Evolutionary conservation across 2,329 filamentous ascomycete species (phyloP).

Genomic region (Neophaeococcomyces mojaviensis): DNA sequence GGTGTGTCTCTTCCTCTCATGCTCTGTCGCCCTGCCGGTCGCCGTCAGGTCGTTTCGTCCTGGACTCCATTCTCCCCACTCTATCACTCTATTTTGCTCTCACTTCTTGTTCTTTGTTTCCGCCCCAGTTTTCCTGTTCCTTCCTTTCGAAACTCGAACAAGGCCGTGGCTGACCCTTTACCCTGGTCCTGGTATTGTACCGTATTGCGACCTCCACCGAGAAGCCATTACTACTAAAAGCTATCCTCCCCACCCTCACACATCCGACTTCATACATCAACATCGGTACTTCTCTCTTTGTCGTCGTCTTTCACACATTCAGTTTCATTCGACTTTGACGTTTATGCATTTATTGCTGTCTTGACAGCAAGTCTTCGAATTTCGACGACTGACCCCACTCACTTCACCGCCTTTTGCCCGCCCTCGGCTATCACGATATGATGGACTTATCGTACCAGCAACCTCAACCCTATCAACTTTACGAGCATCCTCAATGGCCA

Average conservation of each 20-base stretch:
- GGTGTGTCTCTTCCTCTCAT: constrained; percentile 1
- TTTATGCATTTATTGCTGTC: constrained; percentile 2
- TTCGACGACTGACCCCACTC: constrained; percentile 7
- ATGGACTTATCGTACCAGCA: constrained; percentile 36
- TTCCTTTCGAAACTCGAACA: constrained; percentile 5
- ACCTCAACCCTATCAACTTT: constrained; percentile 31
- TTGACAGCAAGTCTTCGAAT: constrained; percentile 7
- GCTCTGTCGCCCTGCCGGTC: not conserved
- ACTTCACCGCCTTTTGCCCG: constrained; percentile 13
- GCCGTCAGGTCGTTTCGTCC: constrained; percentile 1
- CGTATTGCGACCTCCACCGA: constrained; percentile 3
- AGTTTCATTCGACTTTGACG: not conserved
- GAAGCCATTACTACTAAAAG: constrained; percentile 6
- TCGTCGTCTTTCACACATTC: not conserved
- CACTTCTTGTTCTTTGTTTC: constrained; percentile 5
- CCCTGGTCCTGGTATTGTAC: constrained; percentile 4
- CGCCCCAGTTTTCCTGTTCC: constrained; percentile 8
- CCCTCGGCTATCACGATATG: constrained; percentile 3
- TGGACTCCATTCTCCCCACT: constrained; percentile 9
- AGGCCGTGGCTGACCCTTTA: constrained; percentile 2
- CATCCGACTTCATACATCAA: constrained; percentile 10
- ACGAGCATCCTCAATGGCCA: constrained; percentile 36
- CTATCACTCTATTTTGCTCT: constrained; percentile 2
- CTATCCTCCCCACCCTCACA: constrained; percentile 7
- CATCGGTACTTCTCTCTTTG: not conserved